Base-by-base conservation (phyloP, 2,329 filamentous ascomycete species). In the Leptographium procerum region DNA sequence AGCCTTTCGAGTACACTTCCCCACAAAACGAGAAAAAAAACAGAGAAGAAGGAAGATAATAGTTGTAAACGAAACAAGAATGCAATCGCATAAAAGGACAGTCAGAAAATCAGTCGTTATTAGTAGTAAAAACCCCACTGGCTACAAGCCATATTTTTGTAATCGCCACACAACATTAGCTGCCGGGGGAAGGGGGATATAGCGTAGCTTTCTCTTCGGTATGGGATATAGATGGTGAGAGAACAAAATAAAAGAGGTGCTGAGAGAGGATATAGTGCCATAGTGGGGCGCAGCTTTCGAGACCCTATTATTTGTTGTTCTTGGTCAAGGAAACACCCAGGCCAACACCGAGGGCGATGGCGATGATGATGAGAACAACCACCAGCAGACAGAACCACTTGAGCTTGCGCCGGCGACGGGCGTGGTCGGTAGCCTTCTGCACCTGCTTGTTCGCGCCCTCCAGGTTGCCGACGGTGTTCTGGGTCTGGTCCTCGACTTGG, bases 301-400 rank as follows among this genome's bases (percentile, higher is more conserved):
- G n/a, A n/a, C n/a, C n/a, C n/a, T n/a, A n/a, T n/a, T 54, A 57
- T n/a, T 9, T 29, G 33, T n/a, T 36, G 40, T 31, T 56, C 52
- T 57, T 61, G 55, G 55, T 33, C 16, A 80, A 64, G 50, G 69
- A 72, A 55, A 84, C 67, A 54, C 78, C 80, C 16, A 84, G 68
- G 59, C 76, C 80, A 61, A 85, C 77, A 57, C 76, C 80, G 36
- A 83, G 68, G 10, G 73, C 77, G 59, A 84, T 72, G 62, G 75
- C 77, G 56, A 85, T 69, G 66, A 82, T 70, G 69, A 85, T 82
- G 68, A 85, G 73, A 26, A 82, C 64, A 53, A 76, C 74, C 60
- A 91, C 75, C 61, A 83, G 72, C 61, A 88, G 74, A 68, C 86
- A 89, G 80, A 82, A 90, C 88, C 89, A 91, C 78, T 92, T 92